Conservation (phyloP, 306 rosid species). For the Malus fusca region DNA sequence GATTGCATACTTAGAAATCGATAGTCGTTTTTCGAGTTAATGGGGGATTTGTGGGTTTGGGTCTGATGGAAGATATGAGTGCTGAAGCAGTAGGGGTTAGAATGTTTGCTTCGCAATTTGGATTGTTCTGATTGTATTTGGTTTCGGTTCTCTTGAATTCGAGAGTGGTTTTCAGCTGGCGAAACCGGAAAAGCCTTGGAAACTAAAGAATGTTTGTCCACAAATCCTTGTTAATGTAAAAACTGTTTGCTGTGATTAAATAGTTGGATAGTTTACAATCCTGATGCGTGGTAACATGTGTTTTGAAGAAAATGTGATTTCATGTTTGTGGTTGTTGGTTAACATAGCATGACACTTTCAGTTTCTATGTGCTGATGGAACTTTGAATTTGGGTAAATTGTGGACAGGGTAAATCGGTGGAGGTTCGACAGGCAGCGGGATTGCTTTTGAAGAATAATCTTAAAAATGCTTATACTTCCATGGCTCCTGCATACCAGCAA, state of each 20-base stretch:
- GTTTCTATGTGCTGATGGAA: slow-evolving; percentile 6
- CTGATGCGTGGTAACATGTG: not conserved
- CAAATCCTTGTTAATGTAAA: not conserved
- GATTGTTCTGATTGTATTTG: not conserved
- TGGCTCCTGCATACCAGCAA: slow-evolving; percentile 69
- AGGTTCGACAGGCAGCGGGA: slow-evolving; percentile 96
- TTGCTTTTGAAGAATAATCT: slow-evolving; percentile 83
- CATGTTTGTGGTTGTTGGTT: not conserved
- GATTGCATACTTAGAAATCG: slow-evolving; percentile 3
- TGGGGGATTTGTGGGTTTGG: not conserved
- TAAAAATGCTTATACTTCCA: slow-evolving; percentile 43
- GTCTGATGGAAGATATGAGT: not conserved
- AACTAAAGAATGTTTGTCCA: not conserved
- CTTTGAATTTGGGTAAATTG: slow-evolving; percentile 10
- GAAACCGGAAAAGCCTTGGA: not conserved
- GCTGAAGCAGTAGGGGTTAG: not conserved
- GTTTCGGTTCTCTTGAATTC: not conserved
- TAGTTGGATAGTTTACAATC: not conserved
- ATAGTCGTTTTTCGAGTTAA: not conserved
- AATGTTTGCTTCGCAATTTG: not conserved
- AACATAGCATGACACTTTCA: not conserved
- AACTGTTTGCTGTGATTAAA: not conserved
- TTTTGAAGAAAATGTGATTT: not conserved
- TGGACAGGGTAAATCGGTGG: slow-evolving; percentile 75
- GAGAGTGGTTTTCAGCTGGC: not conserved